A percentile compares a stretch with the other conserved stretches of the same genome.
Evolutionary conservation across 1,284 basidiomycete genomes (phyloP).

Genomic region (Ustilago xerochloae): DNA sequence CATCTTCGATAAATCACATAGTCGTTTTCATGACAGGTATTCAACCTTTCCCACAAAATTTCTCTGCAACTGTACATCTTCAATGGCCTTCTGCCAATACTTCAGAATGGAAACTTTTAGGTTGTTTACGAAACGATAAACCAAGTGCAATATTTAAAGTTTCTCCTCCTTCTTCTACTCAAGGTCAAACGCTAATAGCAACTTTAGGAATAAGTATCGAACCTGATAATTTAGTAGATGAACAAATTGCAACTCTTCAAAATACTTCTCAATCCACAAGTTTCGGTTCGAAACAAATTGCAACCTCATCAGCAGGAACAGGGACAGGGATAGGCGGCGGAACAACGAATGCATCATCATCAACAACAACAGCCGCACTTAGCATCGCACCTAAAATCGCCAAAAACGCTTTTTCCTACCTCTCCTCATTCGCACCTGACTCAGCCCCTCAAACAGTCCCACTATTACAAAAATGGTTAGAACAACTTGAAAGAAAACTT

Average conservation of each 20-base stretch:
- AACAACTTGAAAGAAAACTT: slow-evolving; percentile 64
- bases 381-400: slow-evolving; percentile 62
- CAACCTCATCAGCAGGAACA: not conserved
- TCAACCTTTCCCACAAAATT: slow-evolving; percentile 63
- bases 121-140: slow-evolving; percentile 61
- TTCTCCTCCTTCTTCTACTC: not conserved
- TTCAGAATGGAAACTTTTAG: slow-evolving; percentile 58
- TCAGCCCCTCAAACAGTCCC: slow-evolving; percentile 65
- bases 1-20: slow-evolving; percentile 56
- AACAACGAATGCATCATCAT: not conserved
- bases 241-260: slow-evolving; percentile 46
- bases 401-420: slow-evolving; percentile 61
- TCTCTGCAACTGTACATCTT: slow-evolving; percentile 62
- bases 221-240: slow-evolving; percentile 52
- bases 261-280: not conserved
- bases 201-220: slow-evolving; percentile 64
- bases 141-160: slow-evolving; percentile 65
- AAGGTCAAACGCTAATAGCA: slow-evolving; percentile 15
- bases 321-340: not conserved
- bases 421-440: slow-evolving; percentile 65
- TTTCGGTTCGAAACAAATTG: not conserved
- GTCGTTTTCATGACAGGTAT: slow-evolving; percentile 65
- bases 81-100: slow-evolving; percentile 34
- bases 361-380: not conserved
- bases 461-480: slow-evolving; percentile 65